Percentiles rank a stretch among this genome's conserved stretches.
These are phyloP conservation scores for Lodderomyces margitis DNA, from an alignment of 1,139 yeast genomes.

Conservation along the genomic window DNA sequence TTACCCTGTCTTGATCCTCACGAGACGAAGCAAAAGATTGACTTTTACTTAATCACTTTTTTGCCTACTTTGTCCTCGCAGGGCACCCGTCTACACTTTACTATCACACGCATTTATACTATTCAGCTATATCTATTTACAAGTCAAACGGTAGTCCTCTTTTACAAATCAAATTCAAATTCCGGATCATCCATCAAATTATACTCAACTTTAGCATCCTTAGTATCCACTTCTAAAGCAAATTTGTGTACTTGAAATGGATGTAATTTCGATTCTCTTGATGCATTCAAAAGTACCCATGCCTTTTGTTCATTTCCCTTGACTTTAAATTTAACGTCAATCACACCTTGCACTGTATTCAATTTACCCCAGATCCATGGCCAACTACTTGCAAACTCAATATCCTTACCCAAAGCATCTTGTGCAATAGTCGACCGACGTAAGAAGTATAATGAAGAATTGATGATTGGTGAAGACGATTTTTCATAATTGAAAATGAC, in stretches of 20 bases:
- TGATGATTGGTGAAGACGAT: constrained; percentile 80
- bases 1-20: too few relatives aligned
- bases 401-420: constrained; percentile 67
- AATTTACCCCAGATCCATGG: constrained; percentile 91
- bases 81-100: too few relatives aligned
- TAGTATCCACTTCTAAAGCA: constrained; percentile 46
- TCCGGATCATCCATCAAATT: constrained; percentile 56
- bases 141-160: background rate
- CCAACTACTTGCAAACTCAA: constrained; percentile 64
- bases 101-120: background rate
- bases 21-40: too few relatives aligned
- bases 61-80: too few relatives aligned
- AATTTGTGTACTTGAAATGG: constrained; percentile 64
- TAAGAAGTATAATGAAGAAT: constrained; percentile 82
- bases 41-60: too few relatives aligned
- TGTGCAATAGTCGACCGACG: constrained; percentile 75
- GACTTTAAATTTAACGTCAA: constrained; percentile 69
- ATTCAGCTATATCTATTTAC: background rate
- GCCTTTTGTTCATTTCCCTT: constrained; percentile 58
- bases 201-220: constrained; percentile 23
- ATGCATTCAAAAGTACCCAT: constrained; percentile 56
- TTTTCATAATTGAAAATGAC: constrained; percentile 90
- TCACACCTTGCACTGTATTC: constrained; percentile 78
- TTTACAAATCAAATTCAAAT: constrained; percentile 29
- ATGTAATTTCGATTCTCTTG: constrained; percentile 52